These are phyloP conservation scores for Lodderomyces orthopsilosis DNA, from an alignment of 1,139 yeast species.

Conservation along the genomic window DNA sequence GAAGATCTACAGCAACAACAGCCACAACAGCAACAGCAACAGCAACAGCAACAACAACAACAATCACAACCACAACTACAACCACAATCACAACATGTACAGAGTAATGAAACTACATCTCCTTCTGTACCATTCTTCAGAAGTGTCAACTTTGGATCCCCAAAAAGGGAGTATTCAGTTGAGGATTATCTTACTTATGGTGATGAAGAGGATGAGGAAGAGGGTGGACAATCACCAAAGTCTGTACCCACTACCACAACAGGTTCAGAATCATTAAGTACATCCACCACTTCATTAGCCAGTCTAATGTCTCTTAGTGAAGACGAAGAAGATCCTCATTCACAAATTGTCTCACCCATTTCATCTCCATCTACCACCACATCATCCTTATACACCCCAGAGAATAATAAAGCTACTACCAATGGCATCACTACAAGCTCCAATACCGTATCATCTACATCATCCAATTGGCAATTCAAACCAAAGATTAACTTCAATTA, in stretches of 20 bases:
- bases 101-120: not conserved
- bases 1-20: conserved; percentile 1
- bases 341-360: conserved; percentile 14
- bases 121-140: conserved; percentile 35
- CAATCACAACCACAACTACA: conserved; percentile 4
- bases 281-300: not conserved
- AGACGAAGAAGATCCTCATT: conserved; percentile 10
- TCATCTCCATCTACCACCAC: conserved; percentile 14
- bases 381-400: conserved; percentile 20
- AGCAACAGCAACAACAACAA: conserved; percentile 1
- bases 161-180: conserved; percentile 29
- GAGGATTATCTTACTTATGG: conserved; percentile 41
- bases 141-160: conserved; percentile 37
- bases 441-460: conserved; percentile 23
- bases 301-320: conserved; percentile 1
- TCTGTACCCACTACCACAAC: not conserved
- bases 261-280: not conserved
- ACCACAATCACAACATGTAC: not conserved
- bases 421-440: conserved; percentile 10
- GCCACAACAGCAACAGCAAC: not conserved
- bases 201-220: conserved; percentile 20
- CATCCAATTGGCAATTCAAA: conserved; percentile 8
- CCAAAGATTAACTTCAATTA: not conserved
- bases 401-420: conserved; percentile 20
- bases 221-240: conserved; percentile 1